Base-by-base conservation (phyloP, 2,329 filamentous ascomycete genomes). In the Chaetomiaceae sp. region DNA sequence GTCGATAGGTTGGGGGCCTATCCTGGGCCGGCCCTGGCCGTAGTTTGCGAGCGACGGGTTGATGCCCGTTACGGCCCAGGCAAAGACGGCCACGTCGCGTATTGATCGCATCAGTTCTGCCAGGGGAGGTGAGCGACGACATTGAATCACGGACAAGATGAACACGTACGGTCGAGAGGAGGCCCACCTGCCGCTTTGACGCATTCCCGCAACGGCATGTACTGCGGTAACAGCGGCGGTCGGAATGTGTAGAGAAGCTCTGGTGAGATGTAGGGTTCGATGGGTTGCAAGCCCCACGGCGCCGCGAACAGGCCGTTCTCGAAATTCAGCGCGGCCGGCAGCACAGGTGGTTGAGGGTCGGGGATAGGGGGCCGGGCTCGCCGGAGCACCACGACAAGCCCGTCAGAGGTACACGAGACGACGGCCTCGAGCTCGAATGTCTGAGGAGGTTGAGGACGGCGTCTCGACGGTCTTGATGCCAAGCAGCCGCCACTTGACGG, bases 361-460 rank as follows among this genome's bases (percentile, higher is more conserved):
- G 85, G 86, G 41, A 90, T 81, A 7, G 82, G 75, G 4, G 87
- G 84, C 21, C 86, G 79, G 20, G 89, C 89, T 56, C 79, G 81
- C 50, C 89, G 81, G 13, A 95, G 72, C 44, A 92, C 83, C 7
- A 95, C 88, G 2, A 95, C 88, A 0, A 95, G 73, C 1, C 89
- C 89, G 65, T 95, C 89, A 0, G 89, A 95, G 2, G 89, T 89
- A 68, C 89, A 95, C 0, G 89, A 95, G 5, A 95, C 84, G n/a
- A 95, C 88, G 2, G 89, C 89, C 69, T 95, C 89, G 4, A 95
- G 72, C 68, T 95, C 88, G 45, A 89, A 74, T 16, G 53, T 51
- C 9, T 47, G 50, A 13, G 50, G 41, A 3, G 44, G 34, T 16
- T 23, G 50, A 2, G 34, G 41, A 1, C 23, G 37, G 6, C 23